Evolutionary conservation across 2,329 filamentous ascomycete species (phyloP).

Genomic region (Pseudogymnoascus sp.): DNA sequence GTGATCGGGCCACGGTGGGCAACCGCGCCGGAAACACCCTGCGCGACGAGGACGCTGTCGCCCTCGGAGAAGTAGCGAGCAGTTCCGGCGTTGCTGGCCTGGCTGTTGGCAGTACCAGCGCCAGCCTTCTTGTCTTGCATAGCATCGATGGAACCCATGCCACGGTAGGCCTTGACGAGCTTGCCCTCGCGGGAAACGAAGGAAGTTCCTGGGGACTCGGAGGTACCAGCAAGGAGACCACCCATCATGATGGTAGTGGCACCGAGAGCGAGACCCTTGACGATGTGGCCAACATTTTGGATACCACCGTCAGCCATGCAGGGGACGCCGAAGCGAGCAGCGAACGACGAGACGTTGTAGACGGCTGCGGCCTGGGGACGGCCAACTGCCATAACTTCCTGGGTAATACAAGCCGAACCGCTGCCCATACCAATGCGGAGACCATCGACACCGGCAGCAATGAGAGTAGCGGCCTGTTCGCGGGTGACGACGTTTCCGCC

Average conservation of each 20-base stretch:
- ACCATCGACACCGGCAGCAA: slow-evolving; percentile 90
- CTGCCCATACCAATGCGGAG: slow-evolving; percentile 98
- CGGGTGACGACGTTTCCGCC: slow-evolving; percentile 97
- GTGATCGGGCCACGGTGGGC: slow-evolving; percentile 74
- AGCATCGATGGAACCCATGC: slow-evolving; percentile 97
- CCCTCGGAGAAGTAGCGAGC: slow-evolving; percentile 98
- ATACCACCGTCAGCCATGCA: slow-evolving; percentile 98
- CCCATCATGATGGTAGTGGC: slow-evolving; percentile 99
- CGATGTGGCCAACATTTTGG: slow-evolving; percentile 97
- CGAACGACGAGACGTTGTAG: slow-evolving; percentile 81
- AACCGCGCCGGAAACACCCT: slow-evolving; percentile 86
- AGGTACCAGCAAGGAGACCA: slow-evolving; percentile 91
- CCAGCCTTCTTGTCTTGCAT: slow-evolving; percentile 99
- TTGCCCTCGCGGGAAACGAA: slow-evolving; percentile 95
- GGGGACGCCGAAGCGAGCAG: slow-evolving; percentile 86
- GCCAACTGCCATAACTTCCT: slow-evolving; percentile 99
- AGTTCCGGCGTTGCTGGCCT: slow-evolving; percentile 86
- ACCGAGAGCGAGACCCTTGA: slow-evolving; percentile 92
- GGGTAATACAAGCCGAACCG: slow-evolving; percentile 95
- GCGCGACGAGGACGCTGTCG: slow-evolving; percentile 86
- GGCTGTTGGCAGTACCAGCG: slow-evolving; percentile 59
- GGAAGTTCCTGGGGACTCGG: slow-evolving; percentile 92
- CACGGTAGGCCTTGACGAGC: slow-evolving; percentile 97
- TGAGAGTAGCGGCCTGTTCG: slow-evolving; percentile 86
- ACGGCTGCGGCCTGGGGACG: slow-evolving; percentile 92